These are phyloP conservation scores for Kwoniella europaea DNA, from an alignment of 768 basidiomycete genomes.

Conservation along the genomic window DNA sequence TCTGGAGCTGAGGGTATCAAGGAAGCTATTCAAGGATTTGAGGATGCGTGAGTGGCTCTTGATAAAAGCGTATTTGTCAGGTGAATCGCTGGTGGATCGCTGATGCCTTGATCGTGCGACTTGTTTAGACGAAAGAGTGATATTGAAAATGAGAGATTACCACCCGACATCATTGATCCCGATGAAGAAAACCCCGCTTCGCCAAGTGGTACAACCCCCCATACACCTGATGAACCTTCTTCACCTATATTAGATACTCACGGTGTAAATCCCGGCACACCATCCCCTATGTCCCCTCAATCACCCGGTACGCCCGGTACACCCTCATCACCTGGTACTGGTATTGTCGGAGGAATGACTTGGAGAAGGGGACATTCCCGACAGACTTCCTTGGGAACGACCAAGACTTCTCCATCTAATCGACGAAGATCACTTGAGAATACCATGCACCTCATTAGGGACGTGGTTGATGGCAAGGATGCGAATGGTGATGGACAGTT, in stretches of 20 bases:
- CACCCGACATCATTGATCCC: slow-evolving; percentile 85
- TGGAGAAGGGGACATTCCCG: slow-evolving; percentile 65
- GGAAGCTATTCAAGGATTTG: slow-evolving; percentile 89
- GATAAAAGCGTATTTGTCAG: not conserved
- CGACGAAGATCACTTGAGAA: slow-evolving; percentile 89
- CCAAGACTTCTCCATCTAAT: slow-evolving; percentile 92
- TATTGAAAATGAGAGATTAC: slow-evolving; percentile 98
- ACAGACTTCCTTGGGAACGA: slow-evolving; percentile 87
- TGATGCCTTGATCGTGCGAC: not conserved
- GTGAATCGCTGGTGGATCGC: not conserved
- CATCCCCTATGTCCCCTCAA: slow-evolving; percentile 21
- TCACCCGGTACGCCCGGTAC: slow-evolving; percentile 26
- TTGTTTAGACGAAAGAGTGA: slow-evolving; percentile 82
- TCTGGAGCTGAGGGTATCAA: slow-evolving; percentile 92
- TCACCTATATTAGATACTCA: slow-evolving; percentile 32
- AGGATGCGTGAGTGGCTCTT: slow-evolving; percentile 79
- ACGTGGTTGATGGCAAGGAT: slow-evolving; percentile 79
- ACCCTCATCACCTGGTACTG: slow-evolving; percentile 27
- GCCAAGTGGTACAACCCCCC: slow-evolving; percentile 47
- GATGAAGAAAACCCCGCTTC: slow-evolving; percentile 54
- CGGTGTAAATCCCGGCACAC: not conserved
- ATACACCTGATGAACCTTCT: slow-evolving; percentile 46
- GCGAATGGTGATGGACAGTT: slow-evolving; percentile 59
- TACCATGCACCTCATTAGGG: slow-evolving; percentile 92
- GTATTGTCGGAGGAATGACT: slow-evolving; percentile 46